Evolutionary conservation across 1,284 basidiomycete species (phyloP).

Genomic region (Pseudozyma hubeiensis): DNA sequence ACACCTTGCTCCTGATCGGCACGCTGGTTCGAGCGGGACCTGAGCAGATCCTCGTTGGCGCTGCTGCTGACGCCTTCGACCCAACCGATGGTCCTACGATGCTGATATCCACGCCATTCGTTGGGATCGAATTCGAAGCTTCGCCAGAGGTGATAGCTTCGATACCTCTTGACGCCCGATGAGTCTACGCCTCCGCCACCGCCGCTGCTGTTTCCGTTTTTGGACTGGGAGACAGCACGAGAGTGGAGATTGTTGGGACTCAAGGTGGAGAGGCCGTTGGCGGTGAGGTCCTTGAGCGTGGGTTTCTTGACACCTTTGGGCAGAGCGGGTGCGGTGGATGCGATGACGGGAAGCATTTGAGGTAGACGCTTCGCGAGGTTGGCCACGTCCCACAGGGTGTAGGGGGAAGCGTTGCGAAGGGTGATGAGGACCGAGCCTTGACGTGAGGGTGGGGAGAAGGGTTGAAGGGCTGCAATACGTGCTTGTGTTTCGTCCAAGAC

Average conservation of each 20-base stretch:
- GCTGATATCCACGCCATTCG: slow-evolving; percentile 85
- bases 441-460: slow-evolving; percentile 65
- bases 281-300: slow-evolving; percentile 34
- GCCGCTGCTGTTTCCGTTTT: background rate
- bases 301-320: slow-evolving; percentile 54
- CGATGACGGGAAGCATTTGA: slow-evolving; percentile 74
- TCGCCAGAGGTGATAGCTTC: slow-evolving; percentile 77
- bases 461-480: slow-evolving; percentile 71
- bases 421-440: slow-evolving; percentile 82
- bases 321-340: slow-evolving; percentile 52
- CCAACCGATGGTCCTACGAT: slow-evolving; percentile 88
- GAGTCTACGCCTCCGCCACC: slow-evolving; percentile 58
- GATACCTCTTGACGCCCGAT: slow-evolving; percentile 74
- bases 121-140: slow-evolving; percentile 83
- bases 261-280: slow-evolving; percentile 27
- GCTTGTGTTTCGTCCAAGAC: slow-evolving; percentile 36
- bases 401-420: slow-evolving; percentile 85
- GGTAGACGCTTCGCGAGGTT: slow-evolving; percentile 46
- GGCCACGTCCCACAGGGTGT: slow-evolving; percentile 81
- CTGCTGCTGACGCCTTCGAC: slow-evolving; percentile 66
- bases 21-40: slow-evolving; percentile 18
- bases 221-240: slow-evolving; percentile 5
- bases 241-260: slow-evolving; percentile 44
- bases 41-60: slow-evolving; percentile 57
- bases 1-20: slow-evolving; percentile 3